phyloP scores from a whole-genome alignment of 2,329 filamentous ascomycete species.

The Bipolaris cookei region DNA sequence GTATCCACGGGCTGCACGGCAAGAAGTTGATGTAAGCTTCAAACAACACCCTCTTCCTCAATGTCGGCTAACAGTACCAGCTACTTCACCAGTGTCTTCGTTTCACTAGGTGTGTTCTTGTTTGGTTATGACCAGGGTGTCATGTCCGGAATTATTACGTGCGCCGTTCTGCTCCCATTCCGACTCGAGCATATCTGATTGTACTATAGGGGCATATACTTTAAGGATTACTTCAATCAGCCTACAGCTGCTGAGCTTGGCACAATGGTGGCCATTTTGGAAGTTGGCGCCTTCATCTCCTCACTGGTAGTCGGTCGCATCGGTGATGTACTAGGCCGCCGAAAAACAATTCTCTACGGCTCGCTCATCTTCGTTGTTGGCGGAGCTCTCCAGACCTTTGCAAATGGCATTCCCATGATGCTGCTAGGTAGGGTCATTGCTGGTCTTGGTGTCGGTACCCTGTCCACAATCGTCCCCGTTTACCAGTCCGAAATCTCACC shows the following conservation, averaged over 20 bases:
- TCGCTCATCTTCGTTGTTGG: slow-evolving; percentile 86
- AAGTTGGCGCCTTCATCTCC: slow-evolving; percentile 89
- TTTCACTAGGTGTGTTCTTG: slow-evolving; percentile 83
- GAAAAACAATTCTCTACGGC: slow-evolving; percentile 90
- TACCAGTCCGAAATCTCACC: slow-evolving; percentile 72
- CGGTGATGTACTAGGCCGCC: slow-evolving; percentile 88
- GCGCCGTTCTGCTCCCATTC: slow-evolving; percentile 46
- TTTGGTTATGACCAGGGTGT: slow-evolving; percentile 92
- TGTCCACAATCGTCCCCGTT: slow-evolving; percentile 61
- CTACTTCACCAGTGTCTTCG: slow-evolving; percentile 93
- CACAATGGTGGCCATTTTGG: slow-evolving; percentile 97
- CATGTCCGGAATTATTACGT: slow-evolving; percentile 80
- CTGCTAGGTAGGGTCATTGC: slow-evolving; percentile 58
- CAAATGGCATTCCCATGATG: slow-evolving; percentile 90
- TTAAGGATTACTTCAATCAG: slow-evolving; percentile 90
- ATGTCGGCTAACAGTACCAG: slow-evolving; percentile 56
- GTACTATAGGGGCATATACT: slow-evolving; percentile 74
- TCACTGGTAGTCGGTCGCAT: slow-evolving; percentile 86
- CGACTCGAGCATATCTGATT: slow-evolving; percentile 38
- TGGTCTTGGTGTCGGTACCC: slow-evolving; percentile 58
- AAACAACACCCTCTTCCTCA: background rate
- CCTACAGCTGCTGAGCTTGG: slow-evolving; percentile 86
- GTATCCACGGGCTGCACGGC: slow-evolving; percentile 90
- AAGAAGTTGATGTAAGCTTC: slow-evolving; percentile 83
- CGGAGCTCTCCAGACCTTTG: slow-evolving; percentile 82